These are phyloP conservation scores for Penicillium freii DNA, from an alignment of 2,329 filamentous ascomycete species.

Conservation along the genomic window DNA sequence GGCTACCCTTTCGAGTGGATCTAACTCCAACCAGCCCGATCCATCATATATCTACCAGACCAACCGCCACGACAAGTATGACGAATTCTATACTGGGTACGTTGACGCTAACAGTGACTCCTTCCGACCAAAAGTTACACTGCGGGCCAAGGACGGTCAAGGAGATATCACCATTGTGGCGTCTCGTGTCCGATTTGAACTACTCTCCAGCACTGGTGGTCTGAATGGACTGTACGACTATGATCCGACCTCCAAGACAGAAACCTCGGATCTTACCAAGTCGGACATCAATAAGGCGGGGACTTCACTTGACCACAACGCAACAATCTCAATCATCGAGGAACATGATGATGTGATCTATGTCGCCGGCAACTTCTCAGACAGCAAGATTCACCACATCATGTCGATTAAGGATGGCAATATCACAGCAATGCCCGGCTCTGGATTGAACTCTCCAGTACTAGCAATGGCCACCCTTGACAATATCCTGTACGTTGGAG, in stretches of 20 bases:
- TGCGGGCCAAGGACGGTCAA: constrained; percentile 65
- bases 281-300: constrained; percentile 78
- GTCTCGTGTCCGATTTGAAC: constrained; percentile 75
- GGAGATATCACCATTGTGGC: constrained; percentile 77
- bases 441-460: constrained; percentile 80
- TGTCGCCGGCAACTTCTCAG: constrained; percentile 81
- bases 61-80: constrained; percentile 95
- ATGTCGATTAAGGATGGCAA: constrained; percentile 68
- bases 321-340: constrained; percentile 68
- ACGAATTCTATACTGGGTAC: constrained; percentile 81
- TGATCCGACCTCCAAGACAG: constrained; percentile 59
- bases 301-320: constrained; percentile 63
- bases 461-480: constrained; percentile 66
- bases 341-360: constrained; percentile 65
- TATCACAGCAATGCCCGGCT: constrained; percentile 60
- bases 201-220: constrained; percentile 62
- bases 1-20: constrained; percentile 59
- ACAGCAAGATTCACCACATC: constrained; percentile 68
- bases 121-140: constrained; percentile 77
- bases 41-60: constrained; percentile 75
- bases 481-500: constrained; percentile 73
- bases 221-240: constrained; percentile 92
- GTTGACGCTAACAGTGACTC: constrained; percentile 70
- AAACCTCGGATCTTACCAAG: constrained; percentile 63
- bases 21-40: constrained; percentile 49